Evolutionary conservation across 1,284 basidiomycete genomes (phyloP).

Genomic region (Malassezia sp.): DNA sequence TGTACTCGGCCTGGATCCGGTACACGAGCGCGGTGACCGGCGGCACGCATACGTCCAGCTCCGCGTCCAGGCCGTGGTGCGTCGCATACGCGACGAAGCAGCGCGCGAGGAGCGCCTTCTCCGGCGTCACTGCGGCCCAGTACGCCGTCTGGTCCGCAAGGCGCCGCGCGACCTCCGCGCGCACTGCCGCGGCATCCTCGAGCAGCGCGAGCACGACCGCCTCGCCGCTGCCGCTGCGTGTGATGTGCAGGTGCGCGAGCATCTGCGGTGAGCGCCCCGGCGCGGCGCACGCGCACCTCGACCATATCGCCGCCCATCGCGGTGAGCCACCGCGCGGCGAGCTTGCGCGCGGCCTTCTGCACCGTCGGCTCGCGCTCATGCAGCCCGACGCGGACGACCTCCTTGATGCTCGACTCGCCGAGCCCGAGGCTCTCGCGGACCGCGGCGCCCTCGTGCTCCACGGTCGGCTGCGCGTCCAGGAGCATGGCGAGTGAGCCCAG

Average conservation of each 20-base stretch:
- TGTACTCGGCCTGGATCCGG: slow-evolving; percentile 59
- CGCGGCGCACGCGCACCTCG: no score
- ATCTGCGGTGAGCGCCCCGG: no score
- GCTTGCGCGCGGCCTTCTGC: slow-evolving; percentile 61
- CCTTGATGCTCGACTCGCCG: slow-evolving; percentile 21
- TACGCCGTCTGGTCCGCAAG: slow-evolving; percentile 61
- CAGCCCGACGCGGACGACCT: slow-evolving; percentile 56
- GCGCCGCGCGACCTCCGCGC: slow-evolving; percentile 54
- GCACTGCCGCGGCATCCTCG: slow-evolving; percentile 54
- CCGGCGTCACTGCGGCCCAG: slow-evolving; percentile 67
- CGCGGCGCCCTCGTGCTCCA: slow-evolving; percentile 11
- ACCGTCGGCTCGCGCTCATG: slow-evolving; percentile 79
- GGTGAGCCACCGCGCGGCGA: slow-evolving; percentile 37
- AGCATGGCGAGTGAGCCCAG: slow-evolving; percentile 48
- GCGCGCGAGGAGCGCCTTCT: slow-evolving; percentile 70
- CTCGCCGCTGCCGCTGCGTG: slow-evolving; percentile 54
- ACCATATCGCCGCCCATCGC: slow-evolving; percentile 28
- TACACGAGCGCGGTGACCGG: slow-evolving; percentile 82
- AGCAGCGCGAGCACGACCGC: slow-evolving; percentile 60
- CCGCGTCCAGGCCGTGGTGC: slow-evolving; percentile 53
- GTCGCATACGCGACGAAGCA: slow-evolving; percentile 75
- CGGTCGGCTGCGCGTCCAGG: slow-evolving; percentile 17
- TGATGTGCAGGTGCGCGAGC: slow-evolving; percentile 57
- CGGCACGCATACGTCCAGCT: slow-evolving; percentile 66
- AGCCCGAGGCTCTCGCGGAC: slow-evolving; percentile 22